Base-by-base conservation (phyloP, 305 asterid genomes). In the Fraxinus paxiana region DNA sequence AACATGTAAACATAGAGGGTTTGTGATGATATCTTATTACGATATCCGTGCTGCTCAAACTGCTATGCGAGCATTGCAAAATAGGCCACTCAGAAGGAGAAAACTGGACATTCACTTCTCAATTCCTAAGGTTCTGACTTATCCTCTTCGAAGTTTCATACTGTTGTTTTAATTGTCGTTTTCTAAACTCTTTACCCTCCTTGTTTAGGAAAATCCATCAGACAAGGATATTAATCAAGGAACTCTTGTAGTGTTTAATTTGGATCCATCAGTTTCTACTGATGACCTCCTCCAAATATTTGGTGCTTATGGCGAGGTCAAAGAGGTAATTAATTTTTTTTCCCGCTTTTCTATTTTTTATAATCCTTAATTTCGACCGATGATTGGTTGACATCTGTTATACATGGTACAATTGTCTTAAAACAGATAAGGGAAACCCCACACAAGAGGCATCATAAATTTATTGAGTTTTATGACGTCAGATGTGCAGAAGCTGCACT, bases 31-130 rank as follows among this genome's bases (percentile, higher is more conserved):
- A 76, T 90, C 98, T 26, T 93, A 92, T 83, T 90, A 88, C 65
- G 98, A 93, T 82, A 89, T 92, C 33, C 92, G 97, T 79, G 92
- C 91, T 84, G 92, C 97, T 75, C 90, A 92, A 80, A 87, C 85
- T 83, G 97, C 97, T 54, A 81, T 91, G 94, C 85, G 93, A 18
- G 84, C 86, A 26, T 82, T 93, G 77, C 97, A 92, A 83, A 91
- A 86, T 83, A 92, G 86, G 88, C 93, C 91, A 22, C 88, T 93
- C 10, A 86, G 92, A 54, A 84, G 91, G 78, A 91, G 98, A 87
- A 91, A 92, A 72, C 88, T 93, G 82, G 98, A 93, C 81, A 92
- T 93, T 83, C 97, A 93, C 84, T 93, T 87, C 88, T 93, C 98
- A 22, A 91, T 93, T 74, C 98, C 98, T 4, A 93, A 93, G 97